Conservation (phyloP, 2,329 filamentous ascomycete genomes). For the Fusarium odoratissimum region DNA sequence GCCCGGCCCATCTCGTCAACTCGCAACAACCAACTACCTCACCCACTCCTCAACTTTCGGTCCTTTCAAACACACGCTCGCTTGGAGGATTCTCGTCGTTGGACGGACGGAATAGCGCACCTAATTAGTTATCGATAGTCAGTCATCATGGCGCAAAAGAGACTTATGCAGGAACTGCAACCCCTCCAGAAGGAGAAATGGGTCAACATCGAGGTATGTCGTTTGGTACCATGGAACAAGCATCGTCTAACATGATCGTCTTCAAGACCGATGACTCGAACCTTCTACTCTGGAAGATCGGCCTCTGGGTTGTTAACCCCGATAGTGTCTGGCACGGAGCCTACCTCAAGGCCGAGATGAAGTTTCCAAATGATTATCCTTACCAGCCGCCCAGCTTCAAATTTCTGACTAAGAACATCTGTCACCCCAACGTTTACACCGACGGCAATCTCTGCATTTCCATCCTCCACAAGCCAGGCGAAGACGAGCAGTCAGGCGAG, state of each 20-base stretch:
- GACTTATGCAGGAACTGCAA: slow-evolving; percentile 90
- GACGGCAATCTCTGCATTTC: slow-evolving; percentile 96
- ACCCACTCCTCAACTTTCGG: neutral
- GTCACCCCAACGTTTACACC: slow-evolving; percentile 93
- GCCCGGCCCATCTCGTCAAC: slow-evolving; percentile 30
- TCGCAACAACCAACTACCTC: slow-evolving; percentile 12
- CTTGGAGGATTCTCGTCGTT: slow-evolving; percentile 6
- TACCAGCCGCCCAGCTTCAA: slow-evolving; percentile 90
- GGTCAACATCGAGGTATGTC: slow-evolving; percentile 85
- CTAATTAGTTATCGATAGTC: neutral
- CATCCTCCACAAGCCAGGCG: slow-evolving; percentile 91
- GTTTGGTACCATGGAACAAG: neutral
- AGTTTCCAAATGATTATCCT: slow-evolving; percentile 89
- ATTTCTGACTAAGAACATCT: slow-evolving; percentile 79
- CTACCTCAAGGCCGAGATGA: slow-evolving; percentile 91
- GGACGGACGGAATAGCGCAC: neutral
- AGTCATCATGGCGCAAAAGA: slow-evolving; percentile 68
- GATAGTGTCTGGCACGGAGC: slow-evolving; percentile 93
- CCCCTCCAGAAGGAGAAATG: slow-evolving; percentile 88
- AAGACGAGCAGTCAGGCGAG: slow-evolving; percentile 93
- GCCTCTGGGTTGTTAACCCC: slow-evolving; percentile 90
- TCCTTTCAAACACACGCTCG: slow-evolving; percentile 9
- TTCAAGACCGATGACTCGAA: slow-evolving; percentile 79
- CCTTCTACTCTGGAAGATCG: slow-evolving; percentile 87
- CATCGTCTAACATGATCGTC: slow-evolving; percentile 16